Evolutionary conservation across 1,284 basidiomycete genomes (phyloP).

Genomic region (Cystobasidiaceae sp.): DNA sequence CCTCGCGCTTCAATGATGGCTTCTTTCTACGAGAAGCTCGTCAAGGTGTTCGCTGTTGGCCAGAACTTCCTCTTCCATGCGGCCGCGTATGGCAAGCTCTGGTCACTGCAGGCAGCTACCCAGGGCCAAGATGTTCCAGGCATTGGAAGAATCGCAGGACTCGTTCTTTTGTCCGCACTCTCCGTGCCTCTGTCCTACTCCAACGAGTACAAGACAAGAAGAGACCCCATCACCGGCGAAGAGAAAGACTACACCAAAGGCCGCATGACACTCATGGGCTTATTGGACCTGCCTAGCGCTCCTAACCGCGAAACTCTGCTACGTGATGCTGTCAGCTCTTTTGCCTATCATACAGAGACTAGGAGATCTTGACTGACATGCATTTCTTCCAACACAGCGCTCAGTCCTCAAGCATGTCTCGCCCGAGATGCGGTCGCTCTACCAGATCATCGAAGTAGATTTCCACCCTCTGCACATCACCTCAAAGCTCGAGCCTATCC

Average conservation of each 20-base stretch:
- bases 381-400: constrained; percentile 55
- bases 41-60: constrained; percentile 88
- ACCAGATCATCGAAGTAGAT: constrained; percentile 85
- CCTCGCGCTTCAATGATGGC: constrained; percentile 86
- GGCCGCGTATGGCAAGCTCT: constrained; percentile 87
- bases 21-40: constrained; percentile 97
- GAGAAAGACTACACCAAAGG: constrained; percentile 52
- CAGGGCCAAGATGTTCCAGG: constrained; percentile 60
- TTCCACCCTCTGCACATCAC: constrained; percentile 93
- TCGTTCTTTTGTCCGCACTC: constrained; percentile 86
- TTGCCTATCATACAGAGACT: background rate
- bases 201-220: constrained; percentile 55
- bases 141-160: constrained; percentile 74
- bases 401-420: constrained; percentile 77
- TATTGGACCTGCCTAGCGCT: constrained; percentile 77
- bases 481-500: constrained; percentile 72
- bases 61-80: constrained; percentile 90
- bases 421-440: constrained; percentile 72
- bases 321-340: constrained; percentile 66
- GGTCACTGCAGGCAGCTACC: constrained; percentile 52
- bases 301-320: constrained; percentile 83
- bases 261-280: constrained; percentile 54
- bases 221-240: constrained; percentile 52
- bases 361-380: constrained; percentile 9
- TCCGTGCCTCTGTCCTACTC: constrained; percentile 81